These are phyloP conservation scores for Psidium friedrichsthalianum DNA, from an alignment of 345 rosid genomes.

Conservation along the genomic window DNA sequence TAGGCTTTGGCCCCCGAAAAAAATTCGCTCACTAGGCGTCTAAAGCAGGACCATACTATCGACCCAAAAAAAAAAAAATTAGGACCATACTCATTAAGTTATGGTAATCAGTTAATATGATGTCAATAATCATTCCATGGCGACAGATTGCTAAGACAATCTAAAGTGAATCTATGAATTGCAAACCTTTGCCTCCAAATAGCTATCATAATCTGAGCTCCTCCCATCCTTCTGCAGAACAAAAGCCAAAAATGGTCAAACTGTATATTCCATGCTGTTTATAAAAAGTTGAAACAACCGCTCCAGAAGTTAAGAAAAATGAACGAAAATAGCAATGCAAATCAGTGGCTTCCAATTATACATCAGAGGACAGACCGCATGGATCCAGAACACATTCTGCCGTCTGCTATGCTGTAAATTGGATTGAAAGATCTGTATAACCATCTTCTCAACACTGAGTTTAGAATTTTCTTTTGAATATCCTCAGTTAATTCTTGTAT, in stretches of 20 bases:
- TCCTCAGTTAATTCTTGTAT: background rate
- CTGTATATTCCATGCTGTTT: background rate
- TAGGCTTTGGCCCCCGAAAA: background rate
- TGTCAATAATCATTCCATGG: background rate
- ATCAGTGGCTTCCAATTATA: background rate
- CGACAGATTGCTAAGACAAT: background rate
- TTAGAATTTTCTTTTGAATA: background rate
- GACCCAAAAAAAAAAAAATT: background rate
- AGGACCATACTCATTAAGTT: background rate
- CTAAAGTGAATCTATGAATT: background rate
- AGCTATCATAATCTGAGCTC: slow-evolving; percentile 73
- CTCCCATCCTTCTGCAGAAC: slow-evolving; percentile 72
- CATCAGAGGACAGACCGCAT: background rate
- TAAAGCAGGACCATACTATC: background rate
- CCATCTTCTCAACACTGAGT: background rate
- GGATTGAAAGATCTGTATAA: background rate
- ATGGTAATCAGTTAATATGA: background rate
- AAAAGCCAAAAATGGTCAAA: slow-evolving; percentile 13
- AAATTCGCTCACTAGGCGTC: background rate
- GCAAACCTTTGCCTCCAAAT: slow-evolving; percentile 84
- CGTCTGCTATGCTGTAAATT: background rate
- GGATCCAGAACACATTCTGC: background rate
- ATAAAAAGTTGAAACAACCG: background rate
- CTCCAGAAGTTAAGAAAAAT: background rate
- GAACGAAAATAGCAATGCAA: background rate